These are phyloP conservation scores for Chytridiales sp. DNA, from an alignment of 371 early-diverging fungal species.

Conservation along the genomic window DNA sequence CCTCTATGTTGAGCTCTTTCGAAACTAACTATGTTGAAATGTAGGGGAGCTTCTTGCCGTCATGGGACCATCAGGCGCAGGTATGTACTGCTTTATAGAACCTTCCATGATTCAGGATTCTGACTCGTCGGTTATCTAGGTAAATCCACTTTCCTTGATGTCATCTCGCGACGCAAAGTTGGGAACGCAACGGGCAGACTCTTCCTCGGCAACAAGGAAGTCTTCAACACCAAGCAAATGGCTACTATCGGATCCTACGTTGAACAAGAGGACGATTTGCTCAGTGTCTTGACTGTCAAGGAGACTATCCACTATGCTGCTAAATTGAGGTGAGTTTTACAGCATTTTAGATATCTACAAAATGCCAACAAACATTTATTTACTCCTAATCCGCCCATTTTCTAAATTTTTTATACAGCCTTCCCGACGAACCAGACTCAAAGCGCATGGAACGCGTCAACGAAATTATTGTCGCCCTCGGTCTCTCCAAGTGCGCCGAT, in stretches of 20 bases:
- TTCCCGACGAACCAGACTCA: constrained; percentile 1
- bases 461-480: constrained; percentile 61
- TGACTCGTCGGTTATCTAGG: background rate
- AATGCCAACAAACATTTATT: background rate
- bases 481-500: constrained; percentile 64
- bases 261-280: constrained; percentile 79
- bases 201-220: constrained; percentile 5
- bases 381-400: background rate
- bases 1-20: too few species aligned
- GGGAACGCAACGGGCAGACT: constrained; percentile 7
- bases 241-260: constrained; percentile 14
- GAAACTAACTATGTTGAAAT: too few species aligned
- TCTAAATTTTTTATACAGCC: background rate
- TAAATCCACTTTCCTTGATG: background rate
- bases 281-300: constrained; percentile 71
- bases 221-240: constrained; percentile 32
- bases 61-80: constrained; percentile 65
- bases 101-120: constrained; percentile 32
- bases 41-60: constrained; percentile 84
- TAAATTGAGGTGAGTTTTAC: constrained; percentile 61
- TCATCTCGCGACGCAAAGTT: constrained; percentile 3
- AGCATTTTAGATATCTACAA: too few species aligned
- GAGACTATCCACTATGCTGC: constrained; percentile 86
- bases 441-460: constrained; percentile 17
- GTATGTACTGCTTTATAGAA: constrained; percentile 85